phyloP scores from a whole-genome alignment of 2,329 filamentous ascomycete species.

The Colletotrichum sp. region DNA sequence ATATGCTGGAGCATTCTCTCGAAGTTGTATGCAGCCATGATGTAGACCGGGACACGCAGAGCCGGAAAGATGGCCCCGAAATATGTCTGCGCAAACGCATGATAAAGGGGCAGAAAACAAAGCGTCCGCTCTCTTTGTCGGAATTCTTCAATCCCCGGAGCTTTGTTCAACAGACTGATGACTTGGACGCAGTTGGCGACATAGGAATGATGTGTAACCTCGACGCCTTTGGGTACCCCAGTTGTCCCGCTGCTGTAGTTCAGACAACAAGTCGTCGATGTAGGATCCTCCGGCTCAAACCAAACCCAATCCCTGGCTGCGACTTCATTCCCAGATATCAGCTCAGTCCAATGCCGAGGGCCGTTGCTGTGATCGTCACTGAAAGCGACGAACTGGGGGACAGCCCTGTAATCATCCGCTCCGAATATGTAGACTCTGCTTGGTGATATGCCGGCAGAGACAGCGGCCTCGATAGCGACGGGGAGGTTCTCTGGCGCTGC shows the following conservation, averaged over 20 bases:
- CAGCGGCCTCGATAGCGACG: rapidly evolving
- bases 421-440: neutral
- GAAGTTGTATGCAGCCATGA: neutral
- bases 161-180: neutral
- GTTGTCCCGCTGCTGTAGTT: neutral
- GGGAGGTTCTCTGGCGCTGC: neutral
- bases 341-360: neutral
- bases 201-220: neutral
- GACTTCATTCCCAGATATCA: neutral
- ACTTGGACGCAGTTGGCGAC: neutral
- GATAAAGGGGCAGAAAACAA: neutral
- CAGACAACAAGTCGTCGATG: neutral
- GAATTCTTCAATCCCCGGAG: neutral
- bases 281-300: neutral
- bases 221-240: neutral
- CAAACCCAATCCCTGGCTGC: neutral
- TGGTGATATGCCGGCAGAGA: neutral
- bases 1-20: neutral
- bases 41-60: neutral
- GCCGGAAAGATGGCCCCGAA: neutral
- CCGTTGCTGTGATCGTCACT: neutral
- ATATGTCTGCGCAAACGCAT: neutral
- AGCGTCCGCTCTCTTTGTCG: neutral
- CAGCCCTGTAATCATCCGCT: neutral
- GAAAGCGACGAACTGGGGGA: neutral